These are phyloP conservation scores for Rhododendron vialii DNA, from an alignment of 148 eudicot species.

Conservation along the genomic window DNA sequence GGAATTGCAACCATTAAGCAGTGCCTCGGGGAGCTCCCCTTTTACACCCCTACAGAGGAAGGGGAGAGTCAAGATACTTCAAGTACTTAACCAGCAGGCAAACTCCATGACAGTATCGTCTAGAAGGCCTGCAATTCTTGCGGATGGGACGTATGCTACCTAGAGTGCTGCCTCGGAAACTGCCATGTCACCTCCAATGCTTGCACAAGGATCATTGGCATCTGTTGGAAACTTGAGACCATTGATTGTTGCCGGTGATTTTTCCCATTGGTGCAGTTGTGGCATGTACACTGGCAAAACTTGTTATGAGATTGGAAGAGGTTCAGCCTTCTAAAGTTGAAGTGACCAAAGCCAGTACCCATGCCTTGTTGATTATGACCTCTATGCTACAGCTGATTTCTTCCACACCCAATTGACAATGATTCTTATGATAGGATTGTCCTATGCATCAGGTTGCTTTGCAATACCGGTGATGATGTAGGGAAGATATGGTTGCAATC, in stretches of 20 bases:
- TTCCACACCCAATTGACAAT: constrained; percentile 84
- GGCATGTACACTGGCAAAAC: constrained; percentile 73
- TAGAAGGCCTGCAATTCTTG: constrained; percentile 85
- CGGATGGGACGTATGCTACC: constrained; percentile 95
- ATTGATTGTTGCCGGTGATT: constrained; percentile 75
- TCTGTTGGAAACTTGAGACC: constrained; percentile 76
- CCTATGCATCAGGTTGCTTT: constrained; percentile 74
- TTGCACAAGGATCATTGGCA: constrained; percentile 68
- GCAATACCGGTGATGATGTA: constrained; percentile 57
- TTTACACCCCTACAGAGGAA: constrained; percentile 68
- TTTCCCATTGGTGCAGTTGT: constrained; percentile 88
- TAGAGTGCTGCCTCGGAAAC: constrained; percentile 93
- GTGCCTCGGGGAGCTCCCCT: constrained; percentile 90
- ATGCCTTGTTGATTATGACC: constrained; percentile 62
- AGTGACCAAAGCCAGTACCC: constrained; percentile 61
- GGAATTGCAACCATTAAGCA: constrained; percentile 80
- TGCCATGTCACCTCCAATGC: constrained; percentile 65
- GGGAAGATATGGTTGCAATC: constrained; percentile 89
- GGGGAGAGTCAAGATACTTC: constrained; percentile 67
- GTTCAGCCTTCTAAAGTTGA: constrained; percentile 82
- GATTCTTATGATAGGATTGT: constrained; percentile 84
- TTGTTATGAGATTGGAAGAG: constrained; percentile 80
- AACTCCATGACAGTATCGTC: constrained; percentile 67
- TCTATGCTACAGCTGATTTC: constrained; percentile 78
- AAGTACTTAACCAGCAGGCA: constrained; percentile 52